Evolutionary conservation across 2,329 filamentous ascomycete genomes (phyloP), one percentile per base, ranked within the genome.

Genomic region (Lecanicillium sp.): DNA sequence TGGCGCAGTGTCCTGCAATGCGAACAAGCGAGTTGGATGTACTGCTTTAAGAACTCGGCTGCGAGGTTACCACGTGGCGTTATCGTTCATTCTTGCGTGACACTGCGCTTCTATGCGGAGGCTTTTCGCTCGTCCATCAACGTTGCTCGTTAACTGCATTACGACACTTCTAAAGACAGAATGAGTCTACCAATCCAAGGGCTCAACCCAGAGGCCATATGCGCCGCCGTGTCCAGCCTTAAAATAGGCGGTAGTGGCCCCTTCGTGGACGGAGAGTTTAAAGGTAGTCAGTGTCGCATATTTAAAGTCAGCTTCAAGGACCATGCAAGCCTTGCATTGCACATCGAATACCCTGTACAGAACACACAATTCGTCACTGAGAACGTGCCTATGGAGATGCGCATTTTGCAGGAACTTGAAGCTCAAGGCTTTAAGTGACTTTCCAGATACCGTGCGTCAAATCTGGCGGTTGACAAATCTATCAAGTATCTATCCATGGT

Each of bases 161-260:
- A n/a, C n/a, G n/a, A n/a, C n/a, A n/a, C n/a, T n/a, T n/a, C n/a
- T n/a, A n/a, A n/a, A n/a, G n/a, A n/a, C n/a, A n/a, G n/a, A n/a
- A n/a, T n/a, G n/a, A n/a, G n/a, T n/a, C n/a, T n/a, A 11, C 12
- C 8, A 29, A 26, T 35, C 20, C 44, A 39, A 40, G 32, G 33
- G n/a, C 44, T 47, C 19, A 30, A 26, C 35, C 35, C 44, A 39
- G 36, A 32, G 26, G 44, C 44, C 23, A 47, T 47, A 39, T 47
- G 24, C 12, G 44, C 44, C 19, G 44, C 44, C 14, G 5, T 47
- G 19, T 30, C 24, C 17, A n/a, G 17, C 12, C 26, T 47, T 8
- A 11, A 40, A 40, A 2, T 47, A 32, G 44, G 44, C 21, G 24
- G 44, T n/a, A 47, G 36, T 20, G 44, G 40, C 10, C 44, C 44